Conservation (phyloP, 139 green algal genomes). For the Auxenochlorella protothecoides region DNA sequence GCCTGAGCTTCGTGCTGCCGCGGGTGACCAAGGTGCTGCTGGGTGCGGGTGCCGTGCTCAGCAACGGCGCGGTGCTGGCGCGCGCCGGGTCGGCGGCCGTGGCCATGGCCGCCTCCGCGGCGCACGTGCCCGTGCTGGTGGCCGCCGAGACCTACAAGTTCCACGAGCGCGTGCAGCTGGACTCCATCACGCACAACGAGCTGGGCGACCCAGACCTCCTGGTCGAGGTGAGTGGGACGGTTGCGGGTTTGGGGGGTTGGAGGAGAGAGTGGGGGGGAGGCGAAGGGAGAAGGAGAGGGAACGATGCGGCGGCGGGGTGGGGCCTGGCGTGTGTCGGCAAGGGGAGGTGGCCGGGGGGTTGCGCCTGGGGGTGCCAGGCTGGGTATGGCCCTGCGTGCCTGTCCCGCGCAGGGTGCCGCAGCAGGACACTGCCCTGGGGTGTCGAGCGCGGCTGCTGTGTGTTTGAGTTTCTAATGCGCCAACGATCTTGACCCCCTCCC, state of each 20-base stretch:
- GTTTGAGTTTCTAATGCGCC: no score
- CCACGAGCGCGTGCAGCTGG: conserved; percentile 61
- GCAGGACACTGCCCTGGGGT: no score
- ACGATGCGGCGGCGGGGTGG: no score
- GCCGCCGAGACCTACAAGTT: conserved; percentile 97
- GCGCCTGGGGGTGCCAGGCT: no score
- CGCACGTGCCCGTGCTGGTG: conserved; percentile 79
- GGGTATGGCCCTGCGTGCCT: no score
- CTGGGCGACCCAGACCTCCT: conserved; percentile 71
- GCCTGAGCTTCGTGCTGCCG: conserved; percentile 65
- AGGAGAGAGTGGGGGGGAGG: not conserved
- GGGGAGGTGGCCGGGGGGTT: no score
- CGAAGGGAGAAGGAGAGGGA: not conserved
- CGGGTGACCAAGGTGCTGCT: conserved; percentile 57
- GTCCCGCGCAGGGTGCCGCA: no score
- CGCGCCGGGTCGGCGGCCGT: conserved; percentile 73
- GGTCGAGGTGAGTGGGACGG: conserved; percentile 4
- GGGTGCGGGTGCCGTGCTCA: conserved; percentile 78
- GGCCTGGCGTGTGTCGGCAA: no score
- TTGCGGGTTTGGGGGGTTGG: not conserved
- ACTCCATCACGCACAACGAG: conserved; percentile 93
- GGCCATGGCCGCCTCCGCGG: conserved; percentile 61
- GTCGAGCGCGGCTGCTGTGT: no score
- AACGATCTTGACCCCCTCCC: not conserved
- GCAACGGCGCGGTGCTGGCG: conserved; percentile 83